phyloP scores from a whole-genome alignment of 495 filamentous ascomycete genomes.

The Corynascus novoguineensis region DNA sequence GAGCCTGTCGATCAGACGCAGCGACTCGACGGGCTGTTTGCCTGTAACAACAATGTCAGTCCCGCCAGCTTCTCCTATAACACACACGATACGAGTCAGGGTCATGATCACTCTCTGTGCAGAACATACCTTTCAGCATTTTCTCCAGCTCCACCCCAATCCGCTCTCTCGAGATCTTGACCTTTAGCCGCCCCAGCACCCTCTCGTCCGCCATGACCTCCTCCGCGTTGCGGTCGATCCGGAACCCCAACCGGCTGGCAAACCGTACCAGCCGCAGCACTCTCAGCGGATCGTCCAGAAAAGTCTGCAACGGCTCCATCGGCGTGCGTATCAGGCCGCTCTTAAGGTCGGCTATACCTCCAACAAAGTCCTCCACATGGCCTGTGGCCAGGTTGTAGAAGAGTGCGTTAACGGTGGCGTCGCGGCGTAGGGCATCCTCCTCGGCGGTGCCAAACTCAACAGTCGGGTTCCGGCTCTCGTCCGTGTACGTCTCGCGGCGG shows the following conservation, averaged over 20 bases:
- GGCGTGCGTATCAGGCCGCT: conserved; percentile 74
- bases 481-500: conserved; percentile 80
- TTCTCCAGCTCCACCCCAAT: conserved; percentile 81
- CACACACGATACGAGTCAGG: too few relatives aligned
- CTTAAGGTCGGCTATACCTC: conserved; percentile 70
- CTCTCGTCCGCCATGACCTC: conserved; percentile 65
- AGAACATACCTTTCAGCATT: conserved; percentile 67
- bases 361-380: conserved; percentile 78
- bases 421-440: conserved; percentile 83
- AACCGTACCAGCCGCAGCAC: conserved; percentile 88
- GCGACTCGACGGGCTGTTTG: conserved; percentile 59
- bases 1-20: conserved; percentile 69
- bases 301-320: conserved; percentile 83
- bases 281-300: conserved; percentile 87
- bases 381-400: conserved; percentile 87
- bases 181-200: conserved; percentile 68
- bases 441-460: conserved; percentile 91
- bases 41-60: conserved; percentile 38
- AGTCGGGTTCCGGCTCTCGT: conserved; percentile 79
- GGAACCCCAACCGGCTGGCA: conserved; percentile 74
- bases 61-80: neutral
- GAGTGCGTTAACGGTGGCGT: conserved; percentile 91
- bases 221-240: conserved; percentile 62
- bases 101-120: too few relatives aligned
- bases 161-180: conserved; percentile 90